Base-by-base conservation (phyloP, 2,329 filamentous ascomycete genomes). In the Clarireedia hainanense region DNA sequence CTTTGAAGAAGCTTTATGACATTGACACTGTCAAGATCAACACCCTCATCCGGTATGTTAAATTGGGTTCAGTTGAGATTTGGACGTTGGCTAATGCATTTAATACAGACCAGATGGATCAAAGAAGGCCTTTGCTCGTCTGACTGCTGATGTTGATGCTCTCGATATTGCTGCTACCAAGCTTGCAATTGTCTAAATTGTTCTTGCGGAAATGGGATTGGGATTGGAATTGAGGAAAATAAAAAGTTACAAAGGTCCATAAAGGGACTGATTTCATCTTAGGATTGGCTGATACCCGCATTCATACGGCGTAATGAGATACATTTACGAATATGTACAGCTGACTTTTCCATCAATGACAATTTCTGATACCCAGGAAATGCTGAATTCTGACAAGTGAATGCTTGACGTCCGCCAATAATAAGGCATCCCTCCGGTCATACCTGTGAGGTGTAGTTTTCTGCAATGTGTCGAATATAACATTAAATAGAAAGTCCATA, bases 91-190 rank as follows among this genome's bases (percentile, higher is more conserved):
- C 63, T 67, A 61, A 65, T 42, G 37, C 12, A 43, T 5, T 26
- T 3, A 42, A 43, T 39, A 20, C 57, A 91, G 91, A 75, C 94
- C 94, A 64, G 91, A 99, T 73, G 94, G 94, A 71, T 84, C 86
- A 72, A 99, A 99, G 90, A 99, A 99, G 89, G 94, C 94, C 62
- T 99, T 94, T 74, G 91, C 89, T 73, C 89, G 92, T 74, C 84
- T 99, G 65, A 97, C 94, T 57, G 80, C 91, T 62, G 94, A 99
- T 76, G 91, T 97, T 68, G 94, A 99, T 77, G 94, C 94, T 72
- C 88, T 99, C 69, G 94, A 99, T 80, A 96, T 99, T 77, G 95
- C 94, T 64, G 95, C 94, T 71, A 97, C 94, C 77, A 99, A 97
- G 88, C 86, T 99, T 69, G 87, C 88, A 69, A 94, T 99, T 72